Base-by-base conservation (phyloP, 2,329 filamentous ascomycete genomes). In the Cytospora schulzeri region DNA sequence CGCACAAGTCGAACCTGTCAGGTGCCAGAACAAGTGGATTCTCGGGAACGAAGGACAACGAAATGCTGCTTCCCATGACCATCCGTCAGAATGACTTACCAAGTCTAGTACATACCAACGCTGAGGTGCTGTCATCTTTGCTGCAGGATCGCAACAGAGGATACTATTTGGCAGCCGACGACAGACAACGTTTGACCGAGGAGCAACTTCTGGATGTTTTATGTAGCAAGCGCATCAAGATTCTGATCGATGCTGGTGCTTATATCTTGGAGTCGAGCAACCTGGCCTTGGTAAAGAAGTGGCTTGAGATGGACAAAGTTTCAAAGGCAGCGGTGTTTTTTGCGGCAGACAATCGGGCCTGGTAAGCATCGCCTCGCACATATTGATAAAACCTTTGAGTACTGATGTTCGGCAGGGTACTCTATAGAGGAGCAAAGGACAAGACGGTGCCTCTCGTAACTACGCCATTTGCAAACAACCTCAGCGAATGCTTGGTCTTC, bases 31-130 rank as follows among this genome's bases (percentile, higher is more conserved):
- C 88, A 0, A 91, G 88, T 0, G 89, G 89, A 0, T 92, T 93
- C 71, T 89, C 86, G 9, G 89, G 89, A 0, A 92, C 90, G 0
- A 91, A 90, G 53, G 89, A 92, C 70, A 86, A 84, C 24, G 79
- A 82, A 45, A 76, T 74, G 0, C 77, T 89, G 38, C 73, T 91
- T 0, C 89, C 89, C 0, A 72, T 86, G n/a, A 86, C 80, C 0
- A 85, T 91, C 24, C 72, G 76, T 24, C 88, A 91, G 59, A 74
- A 84, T 0, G 88, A 92, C 65, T 77, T 92, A 0, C 75, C 78
- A 0, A 73, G 77, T 0, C 77, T 90, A 0, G 70, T 74, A 0
- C 85, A 89, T 55, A 90, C 87, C 0, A 90, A 88, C 63, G 87
- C 87, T 0, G 81, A 88, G 54, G 88, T 91, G 0, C 73, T 90